Base-by-base conservation (phyloP, 345 rosid species). In the Raphanus sativus region DNA sequence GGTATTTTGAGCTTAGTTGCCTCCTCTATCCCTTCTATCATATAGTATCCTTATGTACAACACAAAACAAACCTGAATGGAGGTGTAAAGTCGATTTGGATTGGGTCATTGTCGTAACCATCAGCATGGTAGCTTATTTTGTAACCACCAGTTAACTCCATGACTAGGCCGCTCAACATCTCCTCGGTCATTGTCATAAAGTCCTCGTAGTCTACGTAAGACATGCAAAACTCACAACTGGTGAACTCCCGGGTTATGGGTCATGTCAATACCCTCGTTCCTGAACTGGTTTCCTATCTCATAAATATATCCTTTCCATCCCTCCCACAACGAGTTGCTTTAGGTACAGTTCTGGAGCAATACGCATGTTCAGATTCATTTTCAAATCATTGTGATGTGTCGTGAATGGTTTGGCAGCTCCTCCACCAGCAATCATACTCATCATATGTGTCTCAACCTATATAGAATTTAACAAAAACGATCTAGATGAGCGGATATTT, bases 161-260 rank as follows among this genome's bases (percentile, higher is more conserved):
- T 87, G 62, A 91, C 88, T 98, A 92, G 88, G 87, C 99, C 99
- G 69, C 99, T 92, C 80, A 95, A 66, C 94, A 95, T 82, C 55
- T 79, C 65, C 85, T 95, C 99, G 9, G 97, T 95, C 62, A 95
- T 90, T 32, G 80, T 82, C 98, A 95, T 95, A 82, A 95, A 54
- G 78, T 95, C 99, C 50, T 95, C 82, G 84, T 95, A 95, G 82
- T 92, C 99, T 0, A 21, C 21, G 21, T 21, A 95, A n/a, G 98
- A 98, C 99, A 92, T 95, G 73, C 92, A 95, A 81, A 95, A 95
- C 83, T 92, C 98, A 62, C 97, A 95, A 64, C 97, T 92, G 61
- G 98, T 92, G 83, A 95, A 95, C 84, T 95, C 98, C 98, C 9
- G 99, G 98, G 78, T 95, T 95, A 75, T 95, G 98, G 21, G 99